Base-by-base conservation (phyloP, 2,329 filamentous ascomycete genomes). In the Alternaria sp. region DNA sequence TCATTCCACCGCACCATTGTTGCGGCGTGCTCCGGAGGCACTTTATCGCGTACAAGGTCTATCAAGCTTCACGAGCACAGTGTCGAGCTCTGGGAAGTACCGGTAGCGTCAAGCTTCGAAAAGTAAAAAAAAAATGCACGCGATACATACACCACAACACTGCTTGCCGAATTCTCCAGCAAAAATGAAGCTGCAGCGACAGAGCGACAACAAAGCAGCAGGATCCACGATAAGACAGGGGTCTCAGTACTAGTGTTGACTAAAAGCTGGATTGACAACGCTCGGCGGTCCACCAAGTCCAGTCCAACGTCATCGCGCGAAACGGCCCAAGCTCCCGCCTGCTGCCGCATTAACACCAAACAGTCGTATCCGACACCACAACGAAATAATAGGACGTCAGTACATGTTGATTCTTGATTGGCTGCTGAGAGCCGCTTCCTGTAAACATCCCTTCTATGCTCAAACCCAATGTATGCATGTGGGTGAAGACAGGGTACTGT, bases 1-100 rank as follows among this genome's bases (percentile, higher is more conserved):
- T 71, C 65, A 52, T 65, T 67, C 78, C 78, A 80, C 60, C 68
- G 67, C 23, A 79, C 77, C 78, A 80, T 80, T 28, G 60, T 63
- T 34, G 45, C 29, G 36, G 49, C 28, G 45, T 24, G 34, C 11
- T 54, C 33, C 10, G 51, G 31, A 17, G 34, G 29, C 23, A 45
- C 45, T 48, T 5, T 55, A 26, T 55, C 42, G 29, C 41, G 40
- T 29, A 28, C 10, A 40, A 45, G 33, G 17, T 36, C 37, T 13
- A 8, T 52, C 48, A 50, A 46, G 54, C 48, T 54, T 53, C 37
- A 34, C 39, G 26, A 11, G 31, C 37, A 26, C 17, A 36, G 42
- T 37, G 37, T 17, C 39, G 39, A 58, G 45, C 31, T 54, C 24
- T 33, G 28, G 21, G 29, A 31, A 28, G 46, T 21, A 36, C 17